Conservation (phyloP, 2,329 filamentous ascomycete species). For the Hymenoscyphus infarciens region DNA sequence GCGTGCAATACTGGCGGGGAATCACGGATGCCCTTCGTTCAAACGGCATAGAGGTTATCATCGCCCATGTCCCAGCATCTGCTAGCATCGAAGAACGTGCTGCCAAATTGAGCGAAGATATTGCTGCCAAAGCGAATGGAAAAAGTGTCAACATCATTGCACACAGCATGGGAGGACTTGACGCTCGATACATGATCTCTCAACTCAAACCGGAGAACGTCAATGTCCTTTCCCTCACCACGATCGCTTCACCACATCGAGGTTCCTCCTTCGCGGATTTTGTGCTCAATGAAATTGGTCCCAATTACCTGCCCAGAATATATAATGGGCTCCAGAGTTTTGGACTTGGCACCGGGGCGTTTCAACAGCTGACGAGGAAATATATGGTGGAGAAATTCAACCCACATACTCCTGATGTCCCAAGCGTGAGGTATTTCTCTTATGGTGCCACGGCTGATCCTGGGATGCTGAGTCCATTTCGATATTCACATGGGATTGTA, state of each 20-base stretch:
- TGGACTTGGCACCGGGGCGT: conserved; percentile 57
- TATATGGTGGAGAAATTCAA: conserved; percentile 61
- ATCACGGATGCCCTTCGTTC: conserved; percentile 55
- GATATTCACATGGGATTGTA: conserved; percentile 50
- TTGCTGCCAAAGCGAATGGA: conserved; percentile 44
- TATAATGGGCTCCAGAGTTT: conserved; percentile 49
- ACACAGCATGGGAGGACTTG: conserved; percentile 66
- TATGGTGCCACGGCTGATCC: conserved; percentile 54
- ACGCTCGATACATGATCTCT: conserved; percentile 63
- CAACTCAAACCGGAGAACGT: conserved; percentile 44
- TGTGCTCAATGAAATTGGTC: conserved; percentile 46
- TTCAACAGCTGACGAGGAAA: conserved; percentile 54
- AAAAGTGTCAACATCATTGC: conserved; percentile 72
- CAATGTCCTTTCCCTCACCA: conserved; percentile 43
- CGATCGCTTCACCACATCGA: conserved; percentile 39
- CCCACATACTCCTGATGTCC: conserved; percentile 50
- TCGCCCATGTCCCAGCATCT: conserved; percentile 58
- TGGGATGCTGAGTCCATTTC: conserved; percentile 64
- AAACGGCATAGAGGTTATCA: conserved; percentile 54
- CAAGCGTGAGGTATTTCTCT: conserved; percentile 56
- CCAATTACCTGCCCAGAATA: conserved; percentile 49
- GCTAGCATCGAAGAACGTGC: conserved; percentile 59
- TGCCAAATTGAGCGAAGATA: conserved; percentile 52
- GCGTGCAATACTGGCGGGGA: conserved; percentile 62
- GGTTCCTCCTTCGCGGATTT: conserved; percentile 51